Percentiles rank a stretch among this genome's conserved stretches.
These are phyloP conservation scores for Rubus parviflorus DNA, from an alignment of 306 rosid genomes.

Conservation along the genomic window DNA sequence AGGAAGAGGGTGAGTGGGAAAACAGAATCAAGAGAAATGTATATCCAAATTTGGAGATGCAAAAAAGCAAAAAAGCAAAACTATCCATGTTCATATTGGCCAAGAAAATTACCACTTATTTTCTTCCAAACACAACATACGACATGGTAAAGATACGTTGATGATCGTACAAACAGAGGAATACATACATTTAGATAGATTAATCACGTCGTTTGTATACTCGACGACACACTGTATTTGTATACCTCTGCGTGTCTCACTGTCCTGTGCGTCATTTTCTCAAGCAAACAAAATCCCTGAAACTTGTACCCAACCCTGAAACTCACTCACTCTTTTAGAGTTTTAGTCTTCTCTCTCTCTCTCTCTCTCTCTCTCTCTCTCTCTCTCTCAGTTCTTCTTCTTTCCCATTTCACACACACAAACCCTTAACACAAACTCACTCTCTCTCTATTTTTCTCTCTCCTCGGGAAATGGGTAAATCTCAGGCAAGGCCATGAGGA, in stretches of 20 bases:
- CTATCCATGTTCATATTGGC: no score
- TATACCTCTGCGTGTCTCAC: neutral
- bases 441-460: neutral
- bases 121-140: neutral
- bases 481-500: conserved; percentile 31
- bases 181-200: neutral
- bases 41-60: no score
- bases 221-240: neutral
- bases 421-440: conserved; percentile 18
- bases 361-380: conserved; percentile 1
- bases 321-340: no score
- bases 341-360: no score
- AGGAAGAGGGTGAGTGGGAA: no score
- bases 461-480: conserved; percentile 39
- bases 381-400: conserved; percentile 25
- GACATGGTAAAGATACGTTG: neutral
- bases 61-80: no score
- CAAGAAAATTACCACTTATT: no score
- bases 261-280: neutral
- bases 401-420: conserved; percentile 34
- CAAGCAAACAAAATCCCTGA: neutral
- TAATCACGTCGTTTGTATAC: neutral
- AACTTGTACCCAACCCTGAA: neutral
- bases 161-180: neutral
- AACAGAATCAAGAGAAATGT: no score